Conservation (phyloP, 805 yeast genomes). For the Metschnikowia sp. region DNA sequence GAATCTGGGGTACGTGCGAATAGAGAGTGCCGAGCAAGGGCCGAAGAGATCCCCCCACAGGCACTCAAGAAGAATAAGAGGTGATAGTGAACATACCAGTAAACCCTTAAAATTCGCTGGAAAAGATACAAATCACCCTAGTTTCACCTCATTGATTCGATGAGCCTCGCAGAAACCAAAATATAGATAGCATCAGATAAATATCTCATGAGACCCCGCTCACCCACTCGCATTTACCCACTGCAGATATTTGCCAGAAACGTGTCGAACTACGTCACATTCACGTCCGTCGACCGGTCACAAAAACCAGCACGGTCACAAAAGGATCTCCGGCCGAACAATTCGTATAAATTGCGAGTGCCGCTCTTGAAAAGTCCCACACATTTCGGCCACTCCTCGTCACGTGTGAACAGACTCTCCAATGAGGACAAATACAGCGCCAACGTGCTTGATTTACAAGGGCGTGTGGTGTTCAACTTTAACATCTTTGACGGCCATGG, state of each 20-base stretch:
- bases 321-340: slow-evolving; percentile 4
- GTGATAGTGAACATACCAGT: neutral
- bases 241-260: neutral
- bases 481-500: slow-evolving; percentile 95
- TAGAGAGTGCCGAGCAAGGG: no score
- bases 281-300: slow-evolving; percentile 25
- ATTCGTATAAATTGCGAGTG: slow-evolving; percentile 41
- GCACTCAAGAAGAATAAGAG: neutral
- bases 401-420: slow-evolving; percentile 68
- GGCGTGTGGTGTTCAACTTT: slow-evolving; percentile 50
- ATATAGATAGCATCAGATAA: neutral
- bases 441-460: slow-evolving; percentile 44
- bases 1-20: no score
- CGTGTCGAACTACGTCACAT: slow-evolving; percentile 23
- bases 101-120: no score
- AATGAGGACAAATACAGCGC: slow-evolving; percentile 84
- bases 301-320: neutral
- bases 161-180: no score
- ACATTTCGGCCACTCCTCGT: slow-evolving; percentile 74
- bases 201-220: neutral
- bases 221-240: neutral
- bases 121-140: no score
- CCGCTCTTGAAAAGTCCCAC: slow-evolving; percentile 63
- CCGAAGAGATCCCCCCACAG: no score
- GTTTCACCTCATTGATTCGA: no score